These are phyloP conservation scores for Neonothopanus nambi DNA, from an alignment of 1,284 basidiomycete species.

Conservation along the genomic window DNA sequence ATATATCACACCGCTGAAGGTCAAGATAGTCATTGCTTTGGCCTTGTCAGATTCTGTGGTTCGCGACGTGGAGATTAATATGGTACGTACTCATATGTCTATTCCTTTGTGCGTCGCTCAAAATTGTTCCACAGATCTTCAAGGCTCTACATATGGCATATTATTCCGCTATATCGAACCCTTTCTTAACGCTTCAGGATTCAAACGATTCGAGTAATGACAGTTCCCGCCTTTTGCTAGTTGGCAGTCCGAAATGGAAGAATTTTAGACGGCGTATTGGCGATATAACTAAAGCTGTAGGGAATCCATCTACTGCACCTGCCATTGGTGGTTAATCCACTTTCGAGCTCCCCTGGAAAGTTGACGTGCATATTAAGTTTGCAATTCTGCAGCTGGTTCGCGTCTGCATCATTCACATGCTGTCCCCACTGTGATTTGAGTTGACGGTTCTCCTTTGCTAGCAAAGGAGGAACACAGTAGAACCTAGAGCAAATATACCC, in stretches of 20 bases:
- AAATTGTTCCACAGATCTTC: slow-evolving; percentile 58
- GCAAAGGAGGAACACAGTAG: slow-evolving; percentile 22
- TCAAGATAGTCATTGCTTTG: slow-evolving; percentile 77
- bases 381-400: slow-evolving; percentile 6
- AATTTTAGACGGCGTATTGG: slow-evolving; percentile 68
- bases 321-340: not conserved
- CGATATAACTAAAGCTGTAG: slow-evolving; percentile 62
- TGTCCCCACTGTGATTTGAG: slow-evolving; percentile 12
- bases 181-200: slow-evolving; percentile 66
- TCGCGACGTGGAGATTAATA: slow-evolving; percentile 70
- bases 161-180: slow-evolving; percentile 74
- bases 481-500: slow-evolving; percentile 64
- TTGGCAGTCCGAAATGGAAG: slow-evolving; percentile 68
- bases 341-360: not conserved
- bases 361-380: not conserved
- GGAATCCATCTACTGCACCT: slow-evolving; percentile 29
- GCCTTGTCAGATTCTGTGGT: slow-evolving; percentile 77
- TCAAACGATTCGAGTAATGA: slow-evolving; percentile 50
- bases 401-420: slow-evolving; percentile 1
- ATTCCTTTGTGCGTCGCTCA: not conserved
- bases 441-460: slow-evolving; percentile 3
- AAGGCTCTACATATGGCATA: slow-evolving; percentile 82
- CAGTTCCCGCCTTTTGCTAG: slow-evolving; percentile 42
- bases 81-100: slow-evolving; percentile 41
- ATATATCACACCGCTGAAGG: slow-evolving; percentile 77